Conservation (phyloP, 106 monocot genomes). For the Vanilla planifolia region DNA sequence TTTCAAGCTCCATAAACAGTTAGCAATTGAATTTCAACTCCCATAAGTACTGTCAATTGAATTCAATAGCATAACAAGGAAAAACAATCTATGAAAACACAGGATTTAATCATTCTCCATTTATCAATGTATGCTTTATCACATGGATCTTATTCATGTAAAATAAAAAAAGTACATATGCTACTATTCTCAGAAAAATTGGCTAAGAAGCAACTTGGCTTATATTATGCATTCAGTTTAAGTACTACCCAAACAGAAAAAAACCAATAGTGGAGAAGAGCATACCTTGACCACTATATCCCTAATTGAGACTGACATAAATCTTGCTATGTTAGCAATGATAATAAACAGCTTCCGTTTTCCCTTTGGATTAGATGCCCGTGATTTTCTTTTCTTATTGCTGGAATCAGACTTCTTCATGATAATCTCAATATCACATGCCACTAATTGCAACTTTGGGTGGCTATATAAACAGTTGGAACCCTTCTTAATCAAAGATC, state of each 20-base stretch:
- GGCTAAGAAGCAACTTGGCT: not conserved
- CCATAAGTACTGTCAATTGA: too few relatives aligned
- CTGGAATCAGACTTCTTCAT: slow-evolving; percentile 32
- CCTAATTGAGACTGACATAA: slow-evolving; percentile 61
- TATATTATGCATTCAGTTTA: not conserved
- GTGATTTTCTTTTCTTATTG: slow-evolving; percentile 24
- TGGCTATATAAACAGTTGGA: slow-evolving; percentile 65
- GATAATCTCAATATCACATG: slow-evolving; percentile 68
- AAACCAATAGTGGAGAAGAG: not conserved
- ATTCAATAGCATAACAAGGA: too few relatives aligned
- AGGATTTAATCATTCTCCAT: too few relatives aligned
- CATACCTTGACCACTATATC: slow-evolving; percentile 78
- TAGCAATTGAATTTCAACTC: too few relatives aligned
- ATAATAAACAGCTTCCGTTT: slow-evolving; percentile 75
- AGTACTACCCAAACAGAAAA: not conserved
- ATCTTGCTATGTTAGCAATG: slow-evolving; percentile 49
- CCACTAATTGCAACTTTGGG: slow-evolving; percentile 68
- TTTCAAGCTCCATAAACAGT: too few relatives aligned
- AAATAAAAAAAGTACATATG: not conserved
- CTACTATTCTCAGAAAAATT: not conserved
- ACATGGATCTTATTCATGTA: too few relatives aligned
- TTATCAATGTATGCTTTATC: too few relatives aligned
- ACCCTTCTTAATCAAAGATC: slow-evolving; percentile 66
- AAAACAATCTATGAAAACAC: too few relatives aligned
- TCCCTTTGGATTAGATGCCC: slow-evolving; percentile 41